Base-by-base conservation (phyloP, 768 basidiomycete genomes). In the Suillus americanus region DNA sequence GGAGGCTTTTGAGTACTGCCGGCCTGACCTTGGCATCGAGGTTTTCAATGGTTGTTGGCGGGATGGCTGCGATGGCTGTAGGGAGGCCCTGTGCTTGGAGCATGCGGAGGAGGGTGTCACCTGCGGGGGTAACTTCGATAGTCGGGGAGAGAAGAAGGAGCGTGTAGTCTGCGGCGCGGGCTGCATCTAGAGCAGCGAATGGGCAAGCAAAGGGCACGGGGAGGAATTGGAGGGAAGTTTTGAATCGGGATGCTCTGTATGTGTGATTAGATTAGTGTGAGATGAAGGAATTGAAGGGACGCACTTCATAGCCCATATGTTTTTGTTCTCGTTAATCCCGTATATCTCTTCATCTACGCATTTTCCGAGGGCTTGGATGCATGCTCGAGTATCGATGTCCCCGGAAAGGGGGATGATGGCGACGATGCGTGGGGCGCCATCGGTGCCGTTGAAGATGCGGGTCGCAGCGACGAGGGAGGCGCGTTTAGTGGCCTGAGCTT, bases 51-150 rank as follows among this genome's bases (percentile, higher is more conserved):
- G 78, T 65, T 62, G 85, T 80, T 7, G 89, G 83, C 20, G 89
- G 81, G 51, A 94, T 83, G 28, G 91, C 87, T 30, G 94, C 85
- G 57, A 95, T 83, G 48, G 92, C 88, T 33, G 92, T 89, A 0
- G 94, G 92, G 38, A 97, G 86, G 14, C 96, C 97, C 69, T 97
- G 93, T 1, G 92, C 88, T 75, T 98, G 96, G 3, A 99, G 80
- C 23, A 87, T 89, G 37, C 97, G 87, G 28, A 99, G 83, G 12
- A 95, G 85, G 0, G 88, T 92, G 70, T 99, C 97, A 10, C 95
- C 95, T 84, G 89, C 91, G 4, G 79, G 72, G 63, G 92, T 84
- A 0, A 99, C 97, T 75, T 99, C 96, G 13, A 89, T 79, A 5
- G 83, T 81, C 48, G 91, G 85, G 2, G 95, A 97, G 35, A 98